Evolutionary conservation across 2,329 filamentous ascomycete genomes (phyloP).

Genomic region (Colletotrichum liriopes): DNA sequence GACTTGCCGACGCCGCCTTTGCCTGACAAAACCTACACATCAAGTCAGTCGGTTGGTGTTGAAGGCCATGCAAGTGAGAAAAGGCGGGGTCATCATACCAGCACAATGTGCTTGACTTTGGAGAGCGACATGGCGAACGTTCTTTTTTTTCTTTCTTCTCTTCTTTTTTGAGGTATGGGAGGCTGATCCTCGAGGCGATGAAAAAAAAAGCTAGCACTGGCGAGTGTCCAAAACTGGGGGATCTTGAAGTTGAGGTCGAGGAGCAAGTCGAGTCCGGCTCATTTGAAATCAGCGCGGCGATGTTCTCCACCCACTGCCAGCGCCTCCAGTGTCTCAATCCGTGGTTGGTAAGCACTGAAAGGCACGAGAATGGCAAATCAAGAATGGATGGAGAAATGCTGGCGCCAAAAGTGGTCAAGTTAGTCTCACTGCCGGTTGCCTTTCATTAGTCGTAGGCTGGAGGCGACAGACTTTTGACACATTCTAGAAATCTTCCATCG

Average conservation of each 20-base stretch:
- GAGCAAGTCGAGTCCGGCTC: conserved; percentile 26
- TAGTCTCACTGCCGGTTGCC: neutral
- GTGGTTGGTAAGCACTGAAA: conserved; percentile 36
- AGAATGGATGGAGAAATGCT: neutral
- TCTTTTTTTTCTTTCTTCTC: neutral
- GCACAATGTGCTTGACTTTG: conserved; percentile 83
- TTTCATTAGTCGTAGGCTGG: neutral
- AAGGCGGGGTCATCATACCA: conserved; percentile 67
- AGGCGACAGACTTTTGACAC: neutral
- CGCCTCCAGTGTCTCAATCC: neutral
- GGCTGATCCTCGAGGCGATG: neutral
- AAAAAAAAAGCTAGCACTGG: neutral
- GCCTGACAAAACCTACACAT: conserved; percentile 83
- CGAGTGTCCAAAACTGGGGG: neutral
- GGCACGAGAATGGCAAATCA: neutral
- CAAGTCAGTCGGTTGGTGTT: conserved; percentile 8
- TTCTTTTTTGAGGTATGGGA: neutral
- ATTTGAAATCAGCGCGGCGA: conserved; percentile 33
- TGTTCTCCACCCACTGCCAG: conserved; percentile 30
- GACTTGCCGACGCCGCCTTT: conserved; percentile 99
- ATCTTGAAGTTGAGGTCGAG: conserved; percentile 7
- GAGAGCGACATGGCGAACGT: conserved; percentile 71
- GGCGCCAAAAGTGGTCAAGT: neutral
- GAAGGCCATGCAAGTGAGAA: neutral
- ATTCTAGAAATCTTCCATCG: conserved; percentile 32